Conservation (phyloP, 1,284 basidiomycete genomes). For the Vanrija humicola region DNA sequence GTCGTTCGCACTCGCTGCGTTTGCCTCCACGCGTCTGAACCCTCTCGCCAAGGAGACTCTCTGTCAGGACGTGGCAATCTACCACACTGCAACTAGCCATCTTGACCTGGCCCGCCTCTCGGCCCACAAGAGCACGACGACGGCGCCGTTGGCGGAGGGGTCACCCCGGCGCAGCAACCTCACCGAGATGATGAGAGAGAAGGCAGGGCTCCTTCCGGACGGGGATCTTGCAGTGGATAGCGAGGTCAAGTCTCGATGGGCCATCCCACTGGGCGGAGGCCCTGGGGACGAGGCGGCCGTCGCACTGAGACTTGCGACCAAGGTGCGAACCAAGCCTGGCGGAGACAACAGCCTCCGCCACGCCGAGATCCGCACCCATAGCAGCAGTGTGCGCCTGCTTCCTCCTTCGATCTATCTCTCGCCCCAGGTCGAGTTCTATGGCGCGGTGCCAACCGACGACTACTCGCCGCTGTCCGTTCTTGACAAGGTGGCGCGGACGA, state of each 20-base stretch:
- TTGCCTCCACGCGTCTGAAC: constrained; percentile 15
- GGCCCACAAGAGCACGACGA: background rate
- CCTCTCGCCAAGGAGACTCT: constrained; percentile 17
- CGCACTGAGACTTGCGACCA: background rate
- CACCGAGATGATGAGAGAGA: constrained; percentile 43
- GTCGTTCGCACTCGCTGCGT: constrained; percentile 14
- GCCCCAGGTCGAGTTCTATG: constrained; percentile 73
- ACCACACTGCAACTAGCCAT: constrained; percentile 15
- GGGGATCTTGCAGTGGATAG: constrained; percentile 57
- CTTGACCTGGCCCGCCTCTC: constrained; percentile 30
- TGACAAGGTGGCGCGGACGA: constrained; percentile 59
- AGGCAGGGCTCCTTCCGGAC: constrained; percentile 17
- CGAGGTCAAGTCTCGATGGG: constrained; percentile 64
- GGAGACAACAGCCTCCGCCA: constrained; percentile 61
- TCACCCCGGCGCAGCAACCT: constrained; percentile 30
- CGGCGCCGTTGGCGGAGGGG: background rate
- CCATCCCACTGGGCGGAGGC: constrained; percentile 55
- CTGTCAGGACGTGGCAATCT: constrained; percentile 34
- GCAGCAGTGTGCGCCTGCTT: constrained; percentile 57
- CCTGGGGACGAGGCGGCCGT: constrained; percentile 42
- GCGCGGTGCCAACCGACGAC: constrained; percentile 66
- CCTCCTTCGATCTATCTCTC: constrained; percentile 72
- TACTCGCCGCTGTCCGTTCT: constrained; percentile 68
- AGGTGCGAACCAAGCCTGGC: no score
- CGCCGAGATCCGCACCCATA: constrained; percentile 72